Evolutionary conservation across 176 grass and related monocot species (phyloP), one percentile per base, ranked within the genome.

Genomic region (Urochloa ruziziensis): DNA sequence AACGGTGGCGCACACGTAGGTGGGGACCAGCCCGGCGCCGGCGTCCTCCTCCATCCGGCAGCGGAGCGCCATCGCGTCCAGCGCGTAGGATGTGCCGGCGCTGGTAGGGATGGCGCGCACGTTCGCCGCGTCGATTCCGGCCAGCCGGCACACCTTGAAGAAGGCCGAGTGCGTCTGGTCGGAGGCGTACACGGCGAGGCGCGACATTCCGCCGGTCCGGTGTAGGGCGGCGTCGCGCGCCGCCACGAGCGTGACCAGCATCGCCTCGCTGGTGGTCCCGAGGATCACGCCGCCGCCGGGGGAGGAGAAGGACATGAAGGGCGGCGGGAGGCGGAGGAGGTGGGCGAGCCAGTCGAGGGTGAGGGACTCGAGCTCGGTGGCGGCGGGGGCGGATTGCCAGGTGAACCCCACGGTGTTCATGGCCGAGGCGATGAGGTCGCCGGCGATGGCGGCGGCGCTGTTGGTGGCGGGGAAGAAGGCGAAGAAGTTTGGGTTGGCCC

Each of bases 401-500:
- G 87, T 93, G 47, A 93, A 93, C 0, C 82, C 91, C 0, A 93
- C 91, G 9, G 91, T 85, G 49, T 93, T 93, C 70, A 93, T 63
- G 2, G 91, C 91, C 3, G 91, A 93, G 30, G 91, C 91, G 56
- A 93, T 59, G 30, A 93, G 81, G 21, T 93, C 91, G 0, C 91
- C 91, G 17, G 88, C 80, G 49, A 93, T 63, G 8, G 91, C 87
- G 0, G 87, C 91, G 4, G 91, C 81, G 32, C 91, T 90, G 49
- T 87, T 78, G 56, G 91, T 93, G 7, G 91, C 65, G 0, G 91
- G 91, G 57, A 93, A 93, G 44, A 90, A 93, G 3, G 87, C 91
- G 5, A 93, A 93, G 87, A 93, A 93, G 63, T 87, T 93, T 0
- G 91, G 87, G 70, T 87, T 93, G 23, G 87, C 84, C 91, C 91